A percentile compares a stretch with the other conserved stretches of the same genome.
Conservation (phyloP, 2,329 filamentous ascomycete genomes). For the Coniosporium tulheliwenetii region DNA sequence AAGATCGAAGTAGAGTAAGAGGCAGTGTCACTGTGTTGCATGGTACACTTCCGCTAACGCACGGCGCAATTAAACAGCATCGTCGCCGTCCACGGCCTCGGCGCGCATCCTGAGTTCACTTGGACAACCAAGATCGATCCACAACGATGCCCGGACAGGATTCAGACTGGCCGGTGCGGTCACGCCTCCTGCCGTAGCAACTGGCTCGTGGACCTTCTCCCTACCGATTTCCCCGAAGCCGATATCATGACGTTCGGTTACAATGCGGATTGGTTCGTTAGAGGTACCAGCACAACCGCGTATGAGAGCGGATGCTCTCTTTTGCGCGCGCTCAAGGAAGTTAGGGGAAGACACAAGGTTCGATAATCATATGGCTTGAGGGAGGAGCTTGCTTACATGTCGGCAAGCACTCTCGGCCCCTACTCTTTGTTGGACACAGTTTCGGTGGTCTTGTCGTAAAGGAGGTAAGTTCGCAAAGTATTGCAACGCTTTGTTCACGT, state of each 20-base stretch:
- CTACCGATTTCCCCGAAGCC: neutral
- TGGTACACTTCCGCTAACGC: too few species aligned
- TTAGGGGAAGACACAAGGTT: too few species aligned
- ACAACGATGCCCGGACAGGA: too few species aligned
- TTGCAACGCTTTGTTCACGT: neutral
- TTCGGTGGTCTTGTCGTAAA: neutral
- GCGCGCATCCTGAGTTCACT: neutral
- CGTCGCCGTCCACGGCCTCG: neutral
- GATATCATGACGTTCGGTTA: neutral
- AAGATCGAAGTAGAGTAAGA: too few species aligned
- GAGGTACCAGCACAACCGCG: too few species aligned
- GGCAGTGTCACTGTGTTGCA: too few species aligned
- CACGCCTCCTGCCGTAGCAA: too few species aligned
- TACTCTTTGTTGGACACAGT: neutral
- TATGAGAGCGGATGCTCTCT: too few species aligned
- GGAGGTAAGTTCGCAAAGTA: neutral
- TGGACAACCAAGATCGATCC: neutral
- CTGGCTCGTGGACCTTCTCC: neutral
- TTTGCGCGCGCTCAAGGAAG: too few species aligned
- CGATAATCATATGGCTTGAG: too few species aligned
- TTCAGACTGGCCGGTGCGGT: too few species aligned
- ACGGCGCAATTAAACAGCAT: neutral
- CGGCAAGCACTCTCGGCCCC: neutral
- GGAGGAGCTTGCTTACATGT: too few species aligned
- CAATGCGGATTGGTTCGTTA: neutral